Conservation (phyloP, 129 eudicot species). For the Tanacetum coccineum region DNA sequence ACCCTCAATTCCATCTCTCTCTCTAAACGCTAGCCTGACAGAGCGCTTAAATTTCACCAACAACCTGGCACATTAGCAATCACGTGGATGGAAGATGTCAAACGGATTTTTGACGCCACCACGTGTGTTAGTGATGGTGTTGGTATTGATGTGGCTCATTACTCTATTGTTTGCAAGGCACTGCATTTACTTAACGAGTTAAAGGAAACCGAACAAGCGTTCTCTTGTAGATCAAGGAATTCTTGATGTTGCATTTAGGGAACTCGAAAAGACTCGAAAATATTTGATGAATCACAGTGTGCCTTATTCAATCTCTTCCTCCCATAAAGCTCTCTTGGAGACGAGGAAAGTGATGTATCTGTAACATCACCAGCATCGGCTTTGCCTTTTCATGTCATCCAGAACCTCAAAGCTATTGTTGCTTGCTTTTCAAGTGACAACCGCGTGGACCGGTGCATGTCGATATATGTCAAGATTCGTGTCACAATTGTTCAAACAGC, state of each 20-base stretch:
- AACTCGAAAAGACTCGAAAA: constrained; percentile 45
- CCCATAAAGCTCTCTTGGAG: constrained; percentile 28
- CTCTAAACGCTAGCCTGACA: constrained; percentile 52
- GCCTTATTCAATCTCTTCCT: constrained; percentile 29
- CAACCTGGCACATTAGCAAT: constrained; percentile 57
- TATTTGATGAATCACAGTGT: constrained; percentile 31
- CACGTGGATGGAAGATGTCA: constrained; percentile 58
- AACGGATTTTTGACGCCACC: constrained; percentile 27
- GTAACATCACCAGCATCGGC: constrained; percentile 8
- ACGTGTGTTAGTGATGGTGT: background rate
- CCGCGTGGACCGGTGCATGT: constrained; percentile 40
- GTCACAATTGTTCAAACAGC: constrained; percentile 32
- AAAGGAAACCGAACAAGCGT: constrained; percentile 37
- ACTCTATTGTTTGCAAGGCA: constrained; percentile 30
- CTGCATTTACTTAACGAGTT: constrained; percentile 39
- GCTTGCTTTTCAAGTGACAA: constrained; percentile 42
- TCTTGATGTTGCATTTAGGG: constrained; percentile 36
- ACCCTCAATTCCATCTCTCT: constrained; percentile 33
- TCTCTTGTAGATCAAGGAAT: constrained; percentile 44
- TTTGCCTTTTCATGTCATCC: constrained; percentile 35
- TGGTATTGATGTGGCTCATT: constrained; percentile 28
- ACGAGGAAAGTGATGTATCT: constrained; percentile 25
- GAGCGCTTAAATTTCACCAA: constrained; percentile 47
- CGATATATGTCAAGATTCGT: constrained; percentile 49
- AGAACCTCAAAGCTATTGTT: constrained; percentile 48